phyloP scores from a whole-genome alignment of 306 rosid genomes.

The Quercus berberidifolia region DNA sequence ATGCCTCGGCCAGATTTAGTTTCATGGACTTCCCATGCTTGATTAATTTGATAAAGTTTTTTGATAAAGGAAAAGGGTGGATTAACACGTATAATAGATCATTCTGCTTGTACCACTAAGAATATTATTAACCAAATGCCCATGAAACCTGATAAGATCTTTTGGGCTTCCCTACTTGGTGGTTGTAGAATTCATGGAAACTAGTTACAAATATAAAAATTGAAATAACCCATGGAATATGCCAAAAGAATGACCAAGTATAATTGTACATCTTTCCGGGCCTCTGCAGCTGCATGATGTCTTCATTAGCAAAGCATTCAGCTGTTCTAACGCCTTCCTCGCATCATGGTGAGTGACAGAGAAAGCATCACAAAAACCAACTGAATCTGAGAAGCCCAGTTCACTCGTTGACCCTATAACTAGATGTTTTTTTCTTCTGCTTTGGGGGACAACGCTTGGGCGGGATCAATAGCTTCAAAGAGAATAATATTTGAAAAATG shows the following conservation, averaged over 20 bases:
- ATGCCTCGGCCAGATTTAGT: constrained; percentile 45
- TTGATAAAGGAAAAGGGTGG: constrained; percentile 60
- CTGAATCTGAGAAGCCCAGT: no score
- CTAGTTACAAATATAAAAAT: neutral
- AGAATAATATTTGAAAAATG: constrained; percentile 83
- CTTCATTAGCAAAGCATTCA: no score
- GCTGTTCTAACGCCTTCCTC: no score
- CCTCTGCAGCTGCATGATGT: no score
- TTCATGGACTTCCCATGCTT: constrained; percentile 59
- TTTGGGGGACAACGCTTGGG: constrained; percentile 33
- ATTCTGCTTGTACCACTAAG: constrained; percentile 61
- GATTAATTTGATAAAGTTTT: constrained; percentile 32
- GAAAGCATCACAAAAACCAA: no score
- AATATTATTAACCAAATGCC: constrained; percentile 49
- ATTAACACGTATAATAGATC: constrained; percentile 48
- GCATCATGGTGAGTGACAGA: no score
- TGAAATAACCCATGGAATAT: neutral
- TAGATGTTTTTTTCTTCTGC: no score
- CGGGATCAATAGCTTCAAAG: constrained; percentile 67
- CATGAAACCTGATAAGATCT: constrained; percentile 33
- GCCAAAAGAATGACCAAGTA: constrained; percentile 3
- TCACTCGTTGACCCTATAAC: no score
- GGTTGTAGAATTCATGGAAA: no score
- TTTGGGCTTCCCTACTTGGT: no score
- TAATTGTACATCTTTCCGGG: constrained; percentile 64